Evolutionary conservation across 805 yeast species (phyloP).

Genomic region (Nakazawaea molendinolei): DNA sequence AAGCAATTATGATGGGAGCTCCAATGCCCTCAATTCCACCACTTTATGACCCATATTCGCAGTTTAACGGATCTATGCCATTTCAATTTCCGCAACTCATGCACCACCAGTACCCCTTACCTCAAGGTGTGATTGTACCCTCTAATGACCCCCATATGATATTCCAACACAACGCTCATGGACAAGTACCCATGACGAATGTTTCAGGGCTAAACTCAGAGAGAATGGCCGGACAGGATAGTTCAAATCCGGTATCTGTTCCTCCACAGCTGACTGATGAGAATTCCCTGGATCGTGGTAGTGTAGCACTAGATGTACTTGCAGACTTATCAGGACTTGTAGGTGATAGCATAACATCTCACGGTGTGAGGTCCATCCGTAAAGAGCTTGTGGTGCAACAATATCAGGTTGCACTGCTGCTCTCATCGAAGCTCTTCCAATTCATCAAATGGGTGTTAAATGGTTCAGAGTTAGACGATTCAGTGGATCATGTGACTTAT

Average conservation of each 20-base stretch:
- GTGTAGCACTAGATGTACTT: background rate
- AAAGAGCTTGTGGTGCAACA: background rate
- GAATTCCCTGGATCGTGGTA: no score
- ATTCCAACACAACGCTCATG: no score
- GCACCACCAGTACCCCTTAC: background rate
- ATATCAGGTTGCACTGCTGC: slow-evolving; percentile 2
- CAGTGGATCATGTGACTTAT: background rate
- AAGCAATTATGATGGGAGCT: no score
- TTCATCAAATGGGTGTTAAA: background rate
- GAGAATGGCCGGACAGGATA: no score
- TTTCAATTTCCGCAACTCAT: background rate
- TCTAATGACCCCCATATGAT: no score
- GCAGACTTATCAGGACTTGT: background rate
- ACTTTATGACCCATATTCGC: slow-evolving; percentile 1
- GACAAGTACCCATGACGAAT: no score
- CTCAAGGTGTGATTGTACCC: no score
- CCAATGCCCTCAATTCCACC: background rate
- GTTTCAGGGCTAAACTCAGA: no score
- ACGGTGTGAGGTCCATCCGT: background rate
- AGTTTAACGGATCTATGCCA: slow-evolving; percentile 1
- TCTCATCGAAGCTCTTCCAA: background rate
- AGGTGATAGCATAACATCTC: background rate
- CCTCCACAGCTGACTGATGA: no score
- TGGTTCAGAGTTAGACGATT: slow-evolving; percentile 1
- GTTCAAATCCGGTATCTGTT: no score